Evolutionary conservation across 495 filamentous ascomycete species (phyloP).

Genomic region (Amniculicola lignicola): DNA sequence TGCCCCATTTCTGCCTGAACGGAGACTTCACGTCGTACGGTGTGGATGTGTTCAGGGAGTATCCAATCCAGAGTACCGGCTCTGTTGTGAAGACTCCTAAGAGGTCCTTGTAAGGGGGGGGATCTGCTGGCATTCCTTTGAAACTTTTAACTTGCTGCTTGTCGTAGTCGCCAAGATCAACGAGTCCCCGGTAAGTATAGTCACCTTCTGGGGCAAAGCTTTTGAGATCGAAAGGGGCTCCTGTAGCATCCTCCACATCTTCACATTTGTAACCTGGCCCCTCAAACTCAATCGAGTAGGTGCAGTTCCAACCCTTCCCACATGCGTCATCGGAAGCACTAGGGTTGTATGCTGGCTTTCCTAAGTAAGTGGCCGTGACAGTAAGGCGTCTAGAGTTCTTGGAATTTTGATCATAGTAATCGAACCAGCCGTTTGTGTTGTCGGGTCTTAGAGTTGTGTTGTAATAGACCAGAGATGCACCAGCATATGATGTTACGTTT

Average conservation of each 20-base stretch:
- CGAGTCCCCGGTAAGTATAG: conserved; percentile 34
- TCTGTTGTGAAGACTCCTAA: conserved; percentile 41
- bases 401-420: conserved; percentile 44
- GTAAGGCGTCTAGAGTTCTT: conserved; percentile 32
- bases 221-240: conserved; percentile 25
- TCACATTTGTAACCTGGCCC: conserved; percentile 45
- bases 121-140: conserved; percentile 13
- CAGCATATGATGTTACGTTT: conserved; percentile 32
- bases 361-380: conserved; percentile 31
- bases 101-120: conserved; percentile 18
- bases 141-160: conserved; percentile 20
- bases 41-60: conserved; percentile 37
- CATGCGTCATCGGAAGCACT: conserved; percentile 22
- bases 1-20: conserved; percentile 28
- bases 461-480: conserved; percentile 38
- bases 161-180: conserved; percentile 34
- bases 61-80: conserved; percentile 44
- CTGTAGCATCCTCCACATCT: conserved; percentile 8
- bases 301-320: conserved; percentile 41
- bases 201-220: conserved; percentile 38
- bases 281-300: conserved; percentile 36
- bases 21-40: conserved; percentile 14
- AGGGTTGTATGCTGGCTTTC: conserved; percentile 25
- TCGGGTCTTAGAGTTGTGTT: conserved; percentile 40
- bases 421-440: conserved; percentile 22